phyloP scores from a whole-genome alignment of 2,329 filamentous ascomycete genomes.

The Alternaria conjuncta region DNA sequence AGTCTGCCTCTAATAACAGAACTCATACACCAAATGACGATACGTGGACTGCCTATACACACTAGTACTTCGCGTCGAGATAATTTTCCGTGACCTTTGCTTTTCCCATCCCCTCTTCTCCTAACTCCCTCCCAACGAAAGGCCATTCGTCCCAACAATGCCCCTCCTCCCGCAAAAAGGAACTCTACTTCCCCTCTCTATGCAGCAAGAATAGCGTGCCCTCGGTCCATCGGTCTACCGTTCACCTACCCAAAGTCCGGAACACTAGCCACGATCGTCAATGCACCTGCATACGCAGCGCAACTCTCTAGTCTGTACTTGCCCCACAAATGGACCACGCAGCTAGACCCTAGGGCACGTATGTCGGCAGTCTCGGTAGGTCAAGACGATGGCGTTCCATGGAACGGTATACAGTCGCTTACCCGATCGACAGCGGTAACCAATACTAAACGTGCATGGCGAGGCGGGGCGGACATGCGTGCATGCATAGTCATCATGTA shows the following conservation, averaged over 20 bases:
- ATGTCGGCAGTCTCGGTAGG: not conserved
- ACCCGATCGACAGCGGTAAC: not conserved
- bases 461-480: not conserved
- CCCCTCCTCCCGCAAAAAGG: not conserved
- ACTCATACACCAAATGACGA: not conserved
- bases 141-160: not conserved
- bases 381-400: not conserved
- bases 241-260: not conserved
- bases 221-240: not conserved
- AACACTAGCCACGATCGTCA: not conserved
- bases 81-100: not conserved
- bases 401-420: not conserved
- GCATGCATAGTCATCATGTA: not conserved
- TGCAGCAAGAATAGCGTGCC: not conserved
- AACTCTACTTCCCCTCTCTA: not conserved
- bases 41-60: not conserved
- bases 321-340: not conserved
- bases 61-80: not conserved
- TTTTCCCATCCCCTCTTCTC: not conserved
- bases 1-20: not conserved
- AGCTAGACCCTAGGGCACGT: not conserved
- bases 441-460: not conserved
- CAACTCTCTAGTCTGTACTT: not conserved
- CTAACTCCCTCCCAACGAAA: not conserved
- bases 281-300: not conserved